Conservation (phyloP, 2,329 filamentous ascomycete genomes). For the Diaporthe amygdali region DNA sequence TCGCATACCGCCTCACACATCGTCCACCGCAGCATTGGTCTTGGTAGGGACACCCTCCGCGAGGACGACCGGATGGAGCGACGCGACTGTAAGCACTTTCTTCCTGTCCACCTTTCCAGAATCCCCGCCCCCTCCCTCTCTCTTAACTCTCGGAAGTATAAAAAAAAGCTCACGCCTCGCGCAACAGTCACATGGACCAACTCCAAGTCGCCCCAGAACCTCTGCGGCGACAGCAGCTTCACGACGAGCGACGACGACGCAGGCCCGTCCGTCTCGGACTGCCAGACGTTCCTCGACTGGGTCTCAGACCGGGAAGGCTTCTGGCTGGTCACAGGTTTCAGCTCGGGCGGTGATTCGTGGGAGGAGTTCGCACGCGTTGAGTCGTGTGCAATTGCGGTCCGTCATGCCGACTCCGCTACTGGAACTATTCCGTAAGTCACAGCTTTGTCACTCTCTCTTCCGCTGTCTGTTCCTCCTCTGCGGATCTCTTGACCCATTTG, state of each 20-base stretch:
- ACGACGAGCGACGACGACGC: not conserved
- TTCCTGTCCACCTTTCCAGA: not conserved
- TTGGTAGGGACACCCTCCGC: slow-evolving; percentile 16
- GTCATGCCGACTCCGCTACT: slow-evolving; percentile 1
- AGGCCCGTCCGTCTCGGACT: not conserved
- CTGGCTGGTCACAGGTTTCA: slow-evolving; percentile 22
- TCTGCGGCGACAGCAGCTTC: slow-evolving; percentile 18
- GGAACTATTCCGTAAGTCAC: slow-evolving; percentile 16
- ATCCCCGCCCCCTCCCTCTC: not conserved
- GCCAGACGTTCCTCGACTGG: slow-evolving; percentile 10
- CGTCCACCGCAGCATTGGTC: slow-evolving; percentile 8
- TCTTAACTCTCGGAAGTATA: not conserved
- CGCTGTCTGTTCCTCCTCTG: not conserved
- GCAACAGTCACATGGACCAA: slow-evolving; percentile 20
- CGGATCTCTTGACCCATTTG: not conserved
- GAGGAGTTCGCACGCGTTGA: slow-evolving; percentile 18
- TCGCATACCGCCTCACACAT: not conserved
- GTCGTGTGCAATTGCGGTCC: slow-evolving; percentile 15
- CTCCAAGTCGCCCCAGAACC: slow-evolving; percentile 3
- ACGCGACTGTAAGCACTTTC: slow-evolving; percentile 11
- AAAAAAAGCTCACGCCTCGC: not conserved
- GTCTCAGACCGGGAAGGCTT: slow-evolving; percentile 8
- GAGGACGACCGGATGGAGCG: slow-evolving; percentile 16
- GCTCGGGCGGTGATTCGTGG: not conserved
- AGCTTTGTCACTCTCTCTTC: too few relatives aligned